These are phyloP conservation scores for Albifimbria verrucaria DNA, from an alignment of 2,329 filamentous ascomycete species.

Conservation along the genomic window DNA sequence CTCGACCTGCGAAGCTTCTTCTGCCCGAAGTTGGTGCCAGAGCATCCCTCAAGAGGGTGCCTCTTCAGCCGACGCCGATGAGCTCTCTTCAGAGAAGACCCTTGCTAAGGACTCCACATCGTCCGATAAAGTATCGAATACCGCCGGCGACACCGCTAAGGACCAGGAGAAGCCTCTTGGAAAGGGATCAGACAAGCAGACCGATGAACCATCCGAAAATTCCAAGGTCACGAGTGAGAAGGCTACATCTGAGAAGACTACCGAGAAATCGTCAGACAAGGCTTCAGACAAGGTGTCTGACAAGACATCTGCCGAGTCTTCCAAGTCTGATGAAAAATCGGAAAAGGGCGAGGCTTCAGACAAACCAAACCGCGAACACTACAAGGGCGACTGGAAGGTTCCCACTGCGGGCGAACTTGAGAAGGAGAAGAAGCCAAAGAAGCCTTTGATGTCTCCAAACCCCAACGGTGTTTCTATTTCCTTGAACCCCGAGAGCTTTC, in stretches of 20 bases:
- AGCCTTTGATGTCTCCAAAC: slow-evolving; percentile 60
- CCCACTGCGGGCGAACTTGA: slow-evolving; percentile 24
- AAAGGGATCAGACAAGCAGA: slow-evolving; percentile 5
- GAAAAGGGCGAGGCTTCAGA: background rate
- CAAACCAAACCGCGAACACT: slow-evolving; percentile 18
- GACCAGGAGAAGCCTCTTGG: slow-evolving; percentile 32
- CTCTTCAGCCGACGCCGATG: slow-evolving; percentile 2
- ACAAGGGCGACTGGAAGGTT: slow-evolving; percentile 25
- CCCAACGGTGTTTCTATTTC: slow-evolving; percentile 69
- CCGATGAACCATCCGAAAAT: slow-evolving; percentile 10
- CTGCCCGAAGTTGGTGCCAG: slow-evolving; percentile 70
- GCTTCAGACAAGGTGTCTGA: slow-evolving; percentile 6
- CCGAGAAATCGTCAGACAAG: slow-evolving; percentile 11
- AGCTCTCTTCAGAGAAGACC: slow-evolving; percentile 7
- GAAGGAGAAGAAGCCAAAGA: slow-evolving; percentile 40
- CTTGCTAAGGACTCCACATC: background rate
- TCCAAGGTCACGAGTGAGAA: slow-evolving; percentile 16
- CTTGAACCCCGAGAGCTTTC: slow-evolving; percentile 81
- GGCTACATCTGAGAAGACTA: slow-evolving; percentile 7
- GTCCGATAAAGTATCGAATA: slow-evolving; percentile 8
- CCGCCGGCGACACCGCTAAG: slow-evolving; percentile 2
- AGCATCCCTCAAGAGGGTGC: slow-evolving; percentile 29
- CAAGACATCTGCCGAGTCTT: slow-evolving; percentile 18
- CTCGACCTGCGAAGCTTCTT: slow-evolving; percentile 63
- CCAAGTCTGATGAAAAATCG: slow-evolving; percentile 23